phyloP scores from a whole-genome alignment of 768 basidiomycete genomes.

The Hemileccinum impolitum region DNA sequence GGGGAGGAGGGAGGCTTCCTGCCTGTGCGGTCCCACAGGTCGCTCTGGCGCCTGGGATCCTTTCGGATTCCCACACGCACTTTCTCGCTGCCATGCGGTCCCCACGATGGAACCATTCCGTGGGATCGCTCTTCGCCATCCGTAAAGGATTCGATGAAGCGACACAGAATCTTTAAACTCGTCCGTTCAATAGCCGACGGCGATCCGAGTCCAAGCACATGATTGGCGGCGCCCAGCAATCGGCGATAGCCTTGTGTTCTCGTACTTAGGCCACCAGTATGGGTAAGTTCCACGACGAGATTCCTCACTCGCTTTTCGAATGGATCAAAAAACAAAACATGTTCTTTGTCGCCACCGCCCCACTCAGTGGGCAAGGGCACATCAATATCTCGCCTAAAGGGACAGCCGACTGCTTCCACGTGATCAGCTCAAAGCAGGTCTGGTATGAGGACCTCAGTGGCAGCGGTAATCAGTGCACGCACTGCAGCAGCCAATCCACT shows the following conservation, averaged over 20 bases:
- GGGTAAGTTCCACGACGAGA: conserved; percentile 57
- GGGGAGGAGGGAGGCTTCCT: too few species aligned
- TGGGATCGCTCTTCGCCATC: too few species aligned
- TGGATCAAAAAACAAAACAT: conserved; percentile 64
- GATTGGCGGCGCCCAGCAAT: too few species aligned
- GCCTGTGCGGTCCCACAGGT: too few species aligned
- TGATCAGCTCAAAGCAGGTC: conserved; percentile 50
- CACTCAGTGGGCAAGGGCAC: conserved; percentile 52
- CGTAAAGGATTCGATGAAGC: too few species aligned
- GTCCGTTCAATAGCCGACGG: too few species aligned
- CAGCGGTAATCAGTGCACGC: conserved; percentile 47
- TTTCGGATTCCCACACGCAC: too few species aligned
- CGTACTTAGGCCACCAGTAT: conserved; percentile 29
- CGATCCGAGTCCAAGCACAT: too few species aligned
- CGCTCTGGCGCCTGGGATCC: too few species aligned
- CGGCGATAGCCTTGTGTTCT: neutral
- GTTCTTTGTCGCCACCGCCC: conserved; percentile 72
- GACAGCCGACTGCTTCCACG: conserved; percentile 58
- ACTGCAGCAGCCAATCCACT: neutral
- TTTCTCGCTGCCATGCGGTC: too few species aligned
- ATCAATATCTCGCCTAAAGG: conserved; percentile 72
- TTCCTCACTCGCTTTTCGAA: conserved; percentile 48
- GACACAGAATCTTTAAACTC: too few species aligned
- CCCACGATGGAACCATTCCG: too few species aligned
- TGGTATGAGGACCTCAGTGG: conserved; percentile 77